Evolutionary conservation across 768 basidiomycete species (phyloP).

Genomic region (Omphalotus guepiniiformis): DNA sequence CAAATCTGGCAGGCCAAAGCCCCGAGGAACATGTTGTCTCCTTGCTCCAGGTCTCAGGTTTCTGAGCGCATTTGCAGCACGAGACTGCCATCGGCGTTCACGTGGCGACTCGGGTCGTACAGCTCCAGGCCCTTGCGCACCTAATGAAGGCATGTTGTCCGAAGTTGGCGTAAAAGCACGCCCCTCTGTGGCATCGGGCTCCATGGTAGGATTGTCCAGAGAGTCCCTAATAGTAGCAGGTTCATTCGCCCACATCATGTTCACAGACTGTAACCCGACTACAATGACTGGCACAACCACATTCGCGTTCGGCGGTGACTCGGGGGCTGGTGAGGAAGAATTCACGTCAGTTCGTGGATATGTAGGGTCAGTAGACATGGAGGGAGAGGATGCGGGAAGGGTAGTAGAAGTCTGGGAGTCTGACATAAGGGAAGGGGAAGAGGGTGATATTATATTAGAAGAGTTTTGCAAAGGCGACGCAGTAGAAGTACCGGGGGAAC

Average conservation of each 20-base stretch:
- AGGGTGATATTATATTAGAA: conserved; percentile 7
- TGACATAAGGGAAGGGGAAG: conserved; percentile 9
- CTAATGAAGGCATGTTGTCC: neutral
- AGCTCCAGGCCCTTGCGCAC: neutral
- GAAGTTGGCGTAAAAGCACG: neutral
- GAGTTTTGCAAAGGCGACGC: conserved; percentile 6
- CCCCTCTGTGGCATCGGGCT: no score
- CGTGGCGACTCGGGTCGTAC: conserved; percentile 4
- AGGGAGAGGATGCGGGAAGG: no score
- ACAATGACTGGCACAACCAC: conserved; percentile 79
- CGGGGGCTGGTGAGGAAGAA: neutral
- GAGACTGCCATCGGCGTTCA: conserved; percentile 45
- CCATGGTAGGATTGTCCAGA: no score
- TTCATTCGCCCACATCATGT: conserved; percentile 22
- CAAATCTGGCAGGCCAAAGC: conserved; percentile 9
- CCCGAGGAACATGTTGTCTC: conserved; percentile 1
- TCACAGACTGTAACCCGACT: conserved; percentile 76
- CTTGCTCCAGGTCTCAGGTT: conserved; percentile 29
- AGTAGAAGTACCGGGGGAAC: no score
- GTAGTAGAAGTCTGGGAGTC: conserved; percentile 27
- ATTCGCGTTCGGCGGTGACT: conserved; percentile 17
- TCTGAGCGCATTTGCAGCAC: conserved; percentile 59
- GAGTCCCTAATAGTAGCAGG: no score
- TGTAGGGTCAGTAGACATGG: no score
- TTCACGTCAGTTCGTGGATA: conserved; percentile 16